Percentiles rank a stretch among this genome's conserved stretches.
phyloP scores from a whole-genome alignment of 768 basidiomycete species.

The Favolaschia claudopus region DNA sequence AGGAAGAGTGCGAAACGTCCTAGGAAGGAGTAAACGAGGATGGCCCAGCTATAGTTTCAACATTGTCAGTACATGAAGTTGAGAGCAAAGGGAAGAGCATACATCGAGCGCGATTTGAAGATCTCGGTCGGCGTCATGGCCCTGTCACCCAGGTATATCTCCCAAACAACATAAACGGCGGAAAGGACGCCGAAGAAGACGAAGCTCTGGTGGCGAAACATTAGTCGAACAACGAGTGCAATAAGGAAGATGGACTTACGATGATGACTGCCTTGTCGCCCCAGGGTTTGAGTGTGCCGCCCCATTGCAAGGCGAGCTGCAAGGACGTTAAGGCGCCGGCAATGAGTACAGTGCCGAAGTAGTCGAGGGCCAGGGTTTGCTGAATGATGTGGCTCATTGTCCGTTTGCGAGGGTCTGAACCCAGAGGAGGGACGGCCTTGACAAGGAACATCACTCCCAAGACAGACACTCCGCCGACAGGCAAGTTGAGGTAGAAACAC shows the following conservation, averaged over 20 bases:
- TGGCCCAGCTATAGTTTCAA: constrained; percentile 1
- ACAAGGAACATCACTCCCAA: constrained; percentile 1
- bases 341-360: constrained; percentile 44
- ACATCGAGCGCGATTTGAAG: neutral
- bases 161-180: constrained; percentile 1
- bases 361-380: constrained; percentile 39
- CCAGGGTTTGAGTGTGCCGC: constrained; percentile 51
- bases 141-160: neutral
- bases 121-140: constrained; percentile 9
- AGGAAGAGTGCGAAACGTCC: constrained; percentile 4
- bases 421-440: neutral
- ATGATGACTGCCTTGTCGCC: constrained; percentile 38
- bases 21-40: constrained; percentile 3
- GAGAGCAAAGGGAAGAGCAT: neutral
- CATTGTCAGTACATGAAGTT: neutral
- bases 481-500: constrained; percentile 9
- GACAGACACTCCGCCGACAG: constrained; percentile 9
- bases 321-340: constrained; percentile 42
- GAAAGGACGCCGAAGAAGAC: neutral
- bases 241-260: neutral
- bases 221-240: too few species aligned
- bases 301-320: constrained; percentile 50
- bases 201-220: neutral
- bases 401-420: neutral
- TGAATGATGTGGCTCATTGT: neutral